Evolutionary conservation across 2,329 filamentous ascomycete species (phyloP).

Genomic region (Penicillium janthinellum): DNA sequence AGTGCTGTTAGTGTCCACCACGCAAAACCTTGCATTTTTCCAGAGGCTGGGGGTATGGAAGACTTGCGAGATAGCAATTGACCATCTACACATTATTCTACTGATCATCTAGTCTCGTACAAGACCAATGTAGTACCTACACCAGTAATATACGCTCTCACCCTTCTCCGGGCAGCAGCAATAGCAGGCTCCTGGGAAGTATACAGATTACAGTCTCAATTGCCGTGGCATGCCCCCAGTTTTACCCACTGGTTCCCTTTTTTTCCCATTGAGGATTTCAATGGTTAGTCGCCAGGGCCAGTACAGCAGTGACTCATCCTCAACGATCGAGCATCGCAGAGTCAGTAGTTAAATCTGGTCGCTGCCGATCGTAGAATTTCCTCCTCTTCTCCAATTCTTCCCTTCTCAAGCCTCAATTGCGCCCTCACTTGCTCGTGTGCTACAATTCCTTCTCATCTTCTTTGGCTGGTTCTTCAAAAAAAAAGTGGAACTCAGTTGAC

Average conservation of each 20-base stretch:
- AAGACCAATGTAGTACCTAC: neutral
- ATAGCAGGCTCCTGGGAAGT: neutral
- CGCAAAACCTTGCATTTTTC: neutral
- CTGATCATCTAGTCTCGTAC: too few relatives aligned
- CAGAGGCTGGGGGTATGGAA: neutral
- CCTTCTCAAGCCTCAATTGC: slow-evolving; percentile 3
- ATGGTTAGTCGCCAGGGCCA: slow-evolving; percentile 1
- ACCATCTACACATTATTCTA: neutral
- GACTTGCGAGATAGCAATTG: neutral
- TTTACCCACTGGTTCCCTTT: slow-evolving; percentile 8
- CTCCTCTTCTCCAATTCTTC: slow-evolving; percentile 7
- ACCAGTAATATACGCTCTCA: neutral
- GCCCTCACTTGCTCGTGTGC: slow-evolving; percentile 3
- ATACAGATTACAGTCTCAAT: neutral
- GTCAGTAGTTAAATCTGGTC: neutral
- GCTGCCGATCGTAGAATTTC: neutral
- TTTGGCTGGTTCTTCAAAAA: slow-evolving; percentile 7
- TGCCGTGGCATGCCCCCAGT: slow-evolving; percentile 5
- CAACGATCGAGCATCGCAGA: neutral
- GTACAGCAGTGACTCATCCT: slow-evolving; percentile 33
- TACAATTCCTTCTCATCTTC: slow-evolving; percentile 3
- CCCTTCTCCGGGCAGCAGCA: neutral
- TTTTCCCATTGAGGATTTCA: neutral
- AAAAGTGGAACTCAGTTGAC: slow-evolving; percentile 27
- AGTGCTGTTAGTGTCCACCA: neutral